These are phyloP conservation scores for Tarenaya hassleriana DNA, from an alignment of 345 rosid genomes.

Conservation along the genomic window DNA sequence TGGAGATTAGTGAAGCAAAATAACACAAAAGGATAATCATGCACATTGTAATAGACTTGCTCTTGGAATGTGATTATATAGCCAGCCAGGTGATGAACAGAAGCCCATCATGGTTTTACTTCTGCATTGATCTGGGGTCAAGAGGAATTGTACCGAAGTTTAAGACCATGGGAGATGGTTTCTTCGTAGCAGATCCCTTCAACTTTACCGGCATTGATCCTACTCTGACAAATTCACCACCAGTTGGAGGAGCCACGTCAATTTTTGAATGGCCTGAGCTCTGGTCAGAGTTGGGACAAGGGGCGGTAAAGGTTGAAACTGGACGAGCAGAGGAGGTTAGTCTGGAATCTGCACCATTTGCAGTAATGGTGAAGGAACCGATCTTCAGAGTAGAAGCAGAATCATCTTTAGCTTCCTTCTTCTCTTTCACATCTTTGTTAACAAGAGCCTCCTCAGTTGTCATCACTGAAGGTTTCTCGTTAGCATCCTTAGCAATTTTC, in stretches of 20 bases:
- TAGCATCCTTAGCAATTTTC: conserved; percentile 18
- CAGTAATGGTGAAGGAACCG: conserved; percentile 18
- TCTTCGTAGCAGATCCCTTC: conserved; percentile 38
- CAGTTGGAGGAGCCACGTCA: conserved; percentile 16
- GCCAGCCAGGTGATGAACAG: neutral
- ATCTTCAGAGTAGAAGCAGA: conserved; percentile 12
- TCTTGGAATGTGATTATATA: neutral
- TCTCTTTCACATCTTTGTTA: conserved; percentile 12
- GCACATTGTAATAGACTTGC: too few relatives aligned
- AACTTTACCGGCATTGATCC: conserved; percentile 76
- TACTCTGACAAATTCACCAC: conserved; percentile 39
- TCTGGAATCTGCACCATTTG: conserved; percentile 10
- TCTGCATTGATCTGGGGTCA: conserved; percentile 42
- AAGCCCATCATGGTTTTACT: conserved; percentile 11
- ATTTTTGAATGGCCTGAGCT: conserved; percentile 12
- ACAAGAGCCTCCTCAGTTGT: neutral
- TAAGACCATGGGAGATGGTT: conserved; percentile 32
- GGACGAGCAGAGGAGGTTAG: conserved; percentile 9
- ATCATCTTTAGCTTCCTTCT: conserved; percentile 10
- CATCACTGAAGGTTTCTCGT: conserved; percentile 9
- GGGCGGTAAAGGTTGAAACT: conserved; percentile 1
- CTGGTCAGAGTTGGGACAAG: neutral
- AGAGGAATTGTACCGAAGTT: conserved; percentile 64
- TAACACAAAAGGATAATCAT: too few relatives aligned
- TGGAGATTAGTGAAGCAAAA: too few relatives aligned